Percentiles rank a stretch among this genome's conserved stretches.
These are phyloP conservation scores for Paraleonurus japonicus DNA, from an alignment of 257 asterid species.

Conservation along the genomic window DNA sequence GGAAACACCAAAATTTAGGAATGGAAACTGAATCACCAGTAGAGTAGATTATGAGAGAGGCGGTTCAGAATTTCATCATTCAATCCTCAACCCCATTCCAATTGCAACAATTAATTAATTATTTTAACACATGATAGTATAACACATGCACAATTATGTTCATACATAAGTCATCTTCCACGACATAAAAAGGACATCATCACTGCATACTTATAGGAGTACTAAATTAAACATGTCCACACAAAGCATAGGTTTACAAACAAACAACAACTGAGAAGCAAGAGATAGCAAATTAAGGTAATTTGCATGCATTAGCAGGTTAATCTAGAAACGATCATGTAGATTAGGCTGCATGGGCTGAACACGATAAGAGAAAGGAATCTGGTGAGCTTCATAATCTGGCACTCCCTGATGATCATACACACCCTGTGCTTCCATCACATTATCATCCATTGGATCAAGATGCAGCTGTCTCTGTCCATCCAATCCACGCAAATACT, in stretches of 20 bases:
- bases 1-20: too few species aligned
- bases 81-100: too few species aligned
- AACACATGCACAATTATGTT: too few species aligned
- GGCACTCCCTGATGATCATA: constrained; percentile 48
- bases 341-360: constrained; percentile 85
- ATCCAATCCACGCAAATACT: too few species aligned
- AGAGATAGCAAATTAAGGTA: neutral
- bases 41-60: too few species aligned
- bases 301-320: too few species aligned
- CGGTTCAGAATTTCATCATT: neutral
- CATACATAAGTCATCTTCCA: neutral
- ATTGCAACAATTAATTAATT: neutral
- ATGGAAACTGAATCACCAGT: too few species aligned
- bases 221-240: neutral
- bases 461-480: constrained; percentile 60
- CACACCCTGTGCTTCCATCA: constrained; percentile 51
- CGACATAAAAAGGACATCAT: neutral
- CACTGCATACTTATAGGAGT: constrained; percentile 8
- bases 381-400: constrained; percentile 49
- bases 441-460: constrained; percentile 55
- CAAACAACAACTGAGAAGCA: constrained; percentile 8
- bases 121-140: too few species aligned
- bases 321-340: constrained; percentile 53
- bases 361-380: constrained; percentile 67
- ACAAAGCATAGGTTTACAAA: neutral